Conservation (phyloP, 305 asterid species). For the Fraxinus velutina region DNA sequence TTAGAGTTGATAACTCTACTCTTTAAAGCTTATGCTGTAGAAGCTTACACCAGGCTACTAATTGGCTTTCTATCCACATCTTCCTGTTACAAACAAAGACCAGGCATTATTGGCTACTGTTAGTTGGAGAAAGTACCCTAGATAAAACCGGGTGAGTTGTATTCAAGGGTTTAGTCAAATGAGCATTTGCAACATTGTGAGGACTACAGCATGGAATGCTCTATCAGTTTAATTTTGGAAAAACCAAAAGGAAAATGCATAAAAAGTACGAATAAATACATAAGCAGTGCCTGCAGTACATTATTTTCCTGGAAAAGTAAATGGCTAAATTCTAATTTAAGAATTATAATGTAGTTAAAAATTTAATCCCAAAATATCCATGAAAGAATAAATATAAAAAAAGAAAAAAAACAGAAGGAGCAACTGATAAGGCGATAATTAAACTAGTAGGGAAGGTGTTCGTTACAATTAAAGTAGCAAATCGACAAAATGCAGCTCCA, state of each 20-base stretch:
- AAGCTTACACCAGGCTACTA: background rate
- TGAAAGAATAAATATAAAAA: background rate
- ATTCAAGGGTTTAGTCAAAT: background rate
- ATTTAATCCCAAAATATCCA: background rate
- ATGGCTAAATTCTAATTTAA: background rate
- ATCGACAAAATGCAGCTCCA: constrained; percentile 54
- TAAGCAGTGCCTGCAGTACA: background rate
- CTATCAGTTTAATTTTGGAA: background rate
- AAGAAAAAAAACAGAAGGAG: background rate
- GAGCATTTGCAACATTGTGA: background rate
- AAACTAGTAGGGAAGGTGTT: background rate
- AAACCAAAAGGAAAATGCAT: background rate
- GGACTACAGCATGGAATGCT: background rate
- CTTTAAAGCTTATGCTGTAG: background rate
- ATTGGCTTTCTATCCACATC: background rate
- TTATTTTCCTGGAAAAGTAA: background rate
- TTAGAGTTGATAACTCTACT: background rate
- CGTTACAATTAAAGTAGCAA: constrained; percentile 48
- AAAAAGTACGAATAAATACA: background rate
- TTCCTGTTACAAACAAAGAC: background rate
- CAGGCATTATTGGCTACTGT: background rate
- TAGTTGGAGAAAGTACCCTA: background rate
- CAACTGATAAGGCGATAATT: background rate
- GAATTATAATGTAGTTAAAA: background rate
- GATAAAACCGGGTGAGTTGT: background rate